Base-by-base conservation (phyloP, 1,284 basidiomycete species). In the Fomitopsis palustris region DNA sequence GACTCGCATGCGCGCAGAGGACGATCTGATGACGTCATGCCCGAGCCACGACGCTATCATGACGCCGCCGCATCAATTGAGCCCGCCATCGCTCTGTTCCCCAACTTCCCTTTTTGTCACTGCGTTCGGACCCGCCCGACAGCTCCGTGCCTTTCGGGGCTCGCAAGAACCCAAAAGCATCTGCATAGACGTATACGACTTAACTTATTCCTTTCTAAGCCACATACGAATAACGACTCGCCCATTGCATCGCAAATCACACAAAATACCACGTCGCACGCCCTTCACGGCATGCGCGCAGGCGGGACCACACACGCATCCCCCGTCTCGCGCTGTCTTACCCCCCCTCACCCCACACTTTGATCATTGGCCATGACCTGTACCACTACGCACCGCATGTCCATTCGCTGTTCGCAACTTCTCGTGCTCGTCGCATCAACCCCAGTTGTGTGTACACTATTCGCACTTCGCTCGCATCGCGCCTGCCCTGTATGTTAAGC, bases 1-100 rank as follows among this genome's bases (percentile, higher is more conserved):
- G 55, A 49, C 35, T 25, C 38, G 39, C 21, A 47, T 47, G 2
- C 25, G 45, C 47, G 9, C 59, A 60, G 54, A 49, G 58, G 43
- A 60, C 54, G 17, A 60, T 55, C 21, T 55, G 42, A 35, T 55
- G 31, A 45, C 37, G 54, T 55, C 54, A 33, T 45, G 29, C 7
- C n/a, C 19, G 23, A 41, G 39, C n/a, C 16, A n/a, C 42, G 27
- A 55, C 39, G 21, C 35, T 23, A 12, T n/a, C n/a, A n/a, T 53
- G 25, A 37, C 39, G n/a, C 23, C 43, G 19, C 23, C 17, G 25
- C 29, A 25, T n/a, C 25, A 12, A 29, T 16, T 23, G 21, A 21
- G 9, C 42, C 4, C 43, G 25, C 25, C 21, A n/a, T 16, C 9
- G 39, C 39, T 4, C 45, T 47, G 45, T n/a, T 16, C 14, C 23